Conservation (phyloP, 192 early-diverging fungal genomes). For the Pilobolus umbonatus region DNA sequence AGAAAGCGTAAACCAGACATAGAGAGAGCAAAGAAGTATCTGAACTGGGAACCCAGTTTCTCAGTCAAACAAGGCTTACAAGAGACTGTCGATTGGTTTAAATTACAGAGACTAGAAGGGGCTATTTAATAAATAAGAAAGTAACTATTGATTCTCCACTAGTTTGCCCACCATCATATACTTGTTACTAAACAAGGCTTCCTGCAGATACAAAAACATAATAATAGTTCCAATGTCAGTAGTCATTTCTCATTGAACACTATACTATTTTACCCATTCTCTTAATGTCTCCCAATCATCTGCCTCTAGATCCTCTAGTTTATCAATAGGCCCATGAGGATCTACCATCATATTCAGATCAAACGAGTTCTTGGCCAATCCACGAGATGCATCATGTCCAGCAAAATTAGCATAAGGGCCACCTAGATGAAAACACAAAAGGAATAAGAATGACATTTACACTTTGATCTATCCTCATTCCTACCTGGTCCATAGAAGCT, state of each 20-base stretch:
- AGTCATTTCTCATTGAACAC: background rate
- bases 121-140: background rate
- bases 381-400: constrained; percentile 93
- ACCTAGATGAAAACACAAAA: constrained; percentile 36
- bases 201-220: too few species aligned
- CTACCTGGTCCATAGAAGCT: constrained; percentile 89
- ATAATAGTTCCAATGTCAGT: background rate
- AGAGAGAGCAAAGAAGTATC: constrained; percentile 50
- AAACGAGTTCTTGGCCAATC: constrained; percentile 85
- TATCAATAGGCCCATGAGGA: constrained; percentile 73
- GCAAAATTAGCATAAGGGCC: constrained; percentile 97
- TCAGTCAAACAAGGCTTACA: constrained; percentile 71
- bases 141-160: too few species aligned
- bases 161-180: too few species aligned
- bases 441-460: background rate
- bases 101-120: constrained; percentile 28
- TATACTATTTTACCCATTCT: constrained; percentile 61
- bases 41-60: constrained; percentile 73
- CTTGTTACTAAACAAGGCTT: too few species aligned
- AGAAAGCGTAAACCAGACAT: constrained; percentile 75
- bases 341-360: constrained; percentile 66
- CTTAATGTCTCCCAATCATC: constrained; percentile 70
- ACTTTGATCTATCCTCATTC: background rate
- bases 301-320: constrained; percentile 65
- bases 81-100: constrained; percentile 79